Percentiles rank a stretch among this genome's conserved stretches.
These are phyloP conservation scores for Calonectria naviculata DNA, from an alignment of 2,329 filamentous ascomycete species.

Conservation along the genomic window DNA sequence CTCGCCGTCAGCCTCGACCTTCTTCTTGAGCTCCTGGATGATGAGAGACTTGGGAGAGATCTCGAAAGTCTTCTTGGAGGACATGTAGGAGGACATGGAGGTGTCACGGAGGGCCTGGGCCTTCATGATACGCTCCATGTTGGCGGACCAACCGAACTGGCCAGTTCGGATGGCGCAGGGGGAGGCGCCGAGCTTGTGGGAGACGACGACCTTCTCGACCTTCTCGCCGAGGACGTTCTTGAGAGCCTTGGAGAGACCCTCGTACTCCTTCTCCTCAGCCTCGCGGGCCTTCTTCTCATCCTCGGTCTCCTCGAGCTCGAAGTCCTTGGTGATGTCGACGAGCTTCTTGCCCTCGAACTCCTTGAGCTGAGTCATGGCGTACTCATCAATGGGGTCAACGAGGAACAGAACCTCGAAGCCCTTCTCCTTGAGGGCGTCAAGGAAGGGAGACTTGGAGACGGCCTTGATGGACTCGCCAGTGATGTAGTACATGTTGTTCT, in stretches of 20 bases:
- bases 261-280: constrained; percentile 98
- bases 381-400: constrained; percentile 99
- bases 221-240: constrained; percentile 99
- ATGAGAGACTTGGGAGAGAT: constrained; percentile 99
- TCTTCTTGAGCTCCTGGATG: constrained; percentile 99
- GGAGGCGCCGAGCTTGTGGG: constrained; percentile 93
- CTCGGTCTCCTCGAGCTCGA: constrained; percentile 99
- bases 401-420: constrained; percentile 99
- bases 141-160: constrained; percentile 99
- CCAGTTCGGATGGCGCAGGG: constrained; percentile 99
- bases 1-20: constrained; percentile 98
- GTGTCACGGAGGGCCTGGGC: constrained; percentile 99
- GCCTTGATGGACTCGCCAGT: constrained; percentile 99
- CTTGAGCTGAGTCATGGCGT: constrained; percentile 99
- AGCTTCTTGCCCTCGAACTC: constrained; percentile 99
- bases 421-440: constrained; percentile 98
- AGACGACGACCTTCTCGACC: constrained; percentile 99
- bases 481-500: constrained; percentile 99
- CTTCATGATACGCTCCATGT: constrained; percentile 99
- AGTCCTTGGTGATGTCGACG: constrained; percentile 99
- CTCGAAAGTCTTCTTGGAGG: constrained; percentile 99
- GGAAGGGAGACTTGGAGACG: constrained; percentile 97
- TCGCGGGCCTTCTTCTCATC: constrained; percentile 98
- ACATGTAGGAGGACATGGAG: constrained; percentile 99
- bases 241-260: constrained; percentile 92